phyloP scores from a whole-genome alignment of 2,329 filamentous ascomycete species.

The Triangularia setosa region DNA sequence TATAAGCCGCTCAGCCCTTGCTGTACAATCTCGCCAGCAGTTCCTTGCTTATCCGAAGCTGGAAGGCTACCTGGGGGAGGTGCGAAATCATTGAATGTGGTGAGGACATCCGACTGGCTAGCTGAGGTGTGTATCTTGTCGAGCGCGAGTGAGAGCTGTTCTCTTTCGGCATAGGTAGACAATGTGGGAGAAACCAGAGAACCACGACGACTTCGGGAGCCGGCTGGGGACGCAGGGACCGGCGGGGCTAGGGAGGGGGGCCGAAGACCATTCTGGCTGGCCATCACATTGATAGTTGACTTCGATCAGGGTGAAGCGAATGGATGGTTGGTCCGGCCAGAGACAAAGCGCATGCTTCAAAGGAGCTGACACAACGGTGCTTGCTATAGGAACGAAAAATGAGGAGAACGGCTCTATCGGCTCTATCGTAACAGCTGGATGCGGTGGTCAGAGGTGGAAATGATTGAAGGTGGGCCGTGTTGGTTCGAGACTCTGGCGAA shows the following conservation, averaged over 20 bases:
- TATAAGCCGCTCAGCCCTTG: constrained; percentile 88
- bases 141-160: constrained; percentile 71
- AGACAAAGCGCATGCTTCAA: constrained; percentile 17
- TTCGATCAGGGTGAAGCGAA: background rate
- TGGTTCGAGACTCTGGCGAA: background rate
- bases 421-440: background rate
- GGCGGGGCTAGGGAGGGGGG: constrained; percentile 17
- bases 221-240: constrained; percentile 18
- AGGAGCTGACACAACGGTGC: background rate
- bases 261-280: constrained; percentile 15
- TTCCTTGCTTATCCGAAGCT: constrained; percentile 62
- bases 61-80: constrained; percentile 59
- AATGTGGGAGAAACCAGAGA: constrained; percentile 44
- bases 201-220: constrained; percentile 31
- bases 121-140: constrained; percentile 86
- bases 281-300: constrained; percentile 11
- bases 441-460: background rate
- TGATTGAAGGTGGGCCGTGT: constrained; percentile 5
- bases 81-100: constrained; percentile 91
- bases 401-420: background rate
- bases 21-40: constrained; percentile 71
- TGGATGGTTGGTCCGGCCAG: constrained; percentile 1
- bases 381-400: background rate
- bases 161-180: constrained; percentile 59
- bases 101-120: constrained; percentile 79